phyloP scores from a whole-genome alignment of 768 basidiomycete species.

The Panaeolus papilionaceus region DNA sequence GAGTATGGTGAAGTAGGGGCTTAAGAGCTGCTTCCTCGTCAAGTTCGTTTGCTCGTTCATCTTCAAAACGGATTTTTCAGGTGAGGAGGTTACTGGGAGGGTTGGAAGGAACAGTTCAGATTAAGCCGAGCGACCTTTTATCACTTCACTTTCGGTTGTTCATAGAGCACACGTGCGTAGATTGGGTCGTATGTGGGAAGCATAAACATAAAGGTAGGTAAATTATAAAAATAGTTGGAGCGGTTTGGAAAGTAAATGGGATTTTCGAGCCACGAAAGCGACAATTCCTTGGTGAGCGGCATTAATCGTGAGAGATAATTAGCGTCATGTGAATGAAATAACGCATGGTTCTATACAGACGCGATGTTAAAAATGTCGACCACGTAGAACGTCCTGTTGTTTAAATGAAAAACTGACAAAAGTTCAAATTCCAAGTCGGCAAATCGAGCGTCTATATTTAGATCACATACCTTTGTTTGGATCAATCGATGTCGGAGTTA shows the following conservation, averaged over 20 bases:
- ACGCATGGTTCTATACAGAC: neutral
- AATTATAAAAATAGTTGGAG: neutral
- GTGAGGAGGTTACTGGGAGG: neutral
- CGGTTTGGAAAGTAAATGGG: neutral
- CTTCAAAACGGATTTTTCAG: neutral
- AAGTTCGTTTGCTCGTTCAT: neutral
- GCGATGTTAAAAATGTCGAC: neutral
- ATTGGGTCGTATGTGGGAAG: neutral
- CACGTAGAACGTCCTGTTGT: neutral
- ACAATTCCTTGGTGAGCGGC: neutral
- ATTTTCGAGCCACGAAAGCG: neutral
- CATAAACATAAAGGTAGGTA: neutral
- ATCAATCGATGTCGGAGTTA: neutral
- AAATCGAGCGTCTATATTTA: neutral
- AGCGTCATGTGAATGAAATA: neutral
- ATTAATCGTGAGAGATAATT: neutral
- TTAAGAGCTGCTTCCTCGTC: conserved; percentile 49
- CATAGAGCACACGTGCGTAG: neutral
- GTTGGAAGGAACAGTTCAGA: neutral
- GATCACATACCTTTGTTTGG: neutral
- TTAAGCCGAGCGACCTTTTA: neutral
- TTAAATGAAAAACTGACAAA: neutral
- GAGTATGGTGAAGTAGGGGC: conserved; percentile 67
- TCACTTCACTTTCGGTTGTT: neutral
- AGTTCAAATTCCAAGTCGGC: neutral